Conservation (phyloP, 129 eudicot genomes). For the Gnaphalium uliginosum region DNA sequence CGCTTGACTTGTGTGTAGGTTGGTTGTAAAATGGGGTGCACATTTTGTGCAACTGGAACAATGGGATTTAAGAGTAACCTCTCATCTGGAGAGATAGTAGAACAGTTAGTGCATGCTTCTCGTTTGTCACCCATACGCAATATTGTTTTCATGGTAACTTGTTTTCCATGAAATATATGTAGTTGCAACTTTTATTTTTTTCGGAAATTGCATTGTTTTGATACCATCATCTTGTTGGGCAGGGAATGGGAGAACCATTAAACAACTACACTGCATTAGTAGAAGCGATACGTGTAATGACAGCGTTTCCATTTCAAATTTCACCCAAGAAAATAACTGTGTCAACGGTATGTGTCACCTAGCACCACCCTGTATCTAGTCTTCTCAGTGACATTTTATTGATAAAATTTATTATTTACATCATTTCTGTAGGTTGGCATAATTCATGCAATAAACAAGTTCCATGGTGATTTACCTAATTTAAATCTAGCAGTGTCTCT, state of each 20-base stretch:
- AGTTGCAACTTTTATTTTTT: background rate
- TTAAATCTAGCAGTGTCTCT: conserved; percentile 92
- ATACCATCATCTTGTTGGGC: conserved; percentile 30
- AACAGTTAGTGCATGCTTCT: conserved; percentile 92
- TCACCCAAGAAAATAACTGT: conserved; percentile 89
- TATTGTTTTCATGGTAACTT: conserved; percentile 89
- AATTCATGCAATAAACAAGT: conserved; percentile 82
- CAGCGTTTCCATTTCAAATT: conserved; percentile 73
- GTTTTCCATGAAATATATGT: conserved; percentile 10
- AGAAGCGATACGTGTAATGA: conserved; percentile 85
- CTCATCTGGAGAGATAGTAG: conserved; percentile 90
- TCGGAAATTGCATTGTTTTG: background rate
- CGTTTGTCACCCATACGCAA: conserved; percentile 79
- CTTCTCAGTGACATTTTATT: conserved; percentile 11
- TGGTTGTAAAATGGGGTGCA: conserved; percentile 99
- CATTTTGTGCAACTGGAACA: conserved; percentile 94
- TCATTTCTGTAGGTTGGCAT: conserved; percentile 73
- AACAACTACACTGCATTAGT: conserved; percentile 84
- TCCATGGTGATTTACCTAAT: conserved; percentile 77
- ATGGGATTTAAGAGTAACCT: conserved; percentile 97
- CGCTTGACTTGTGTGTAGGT: conserved; percentile 45
- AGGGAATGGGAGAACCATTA: conserved; percentile 99
- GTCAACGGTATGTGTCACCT: conserved; percentile 66
- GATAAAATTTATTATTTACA: background rate
- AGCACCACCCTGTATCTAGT: conserved; percentile 13